Conservation (phyloP, 2,329 filamentous ascomycete species). For the Amylocarpus encephaloides region DNA sequence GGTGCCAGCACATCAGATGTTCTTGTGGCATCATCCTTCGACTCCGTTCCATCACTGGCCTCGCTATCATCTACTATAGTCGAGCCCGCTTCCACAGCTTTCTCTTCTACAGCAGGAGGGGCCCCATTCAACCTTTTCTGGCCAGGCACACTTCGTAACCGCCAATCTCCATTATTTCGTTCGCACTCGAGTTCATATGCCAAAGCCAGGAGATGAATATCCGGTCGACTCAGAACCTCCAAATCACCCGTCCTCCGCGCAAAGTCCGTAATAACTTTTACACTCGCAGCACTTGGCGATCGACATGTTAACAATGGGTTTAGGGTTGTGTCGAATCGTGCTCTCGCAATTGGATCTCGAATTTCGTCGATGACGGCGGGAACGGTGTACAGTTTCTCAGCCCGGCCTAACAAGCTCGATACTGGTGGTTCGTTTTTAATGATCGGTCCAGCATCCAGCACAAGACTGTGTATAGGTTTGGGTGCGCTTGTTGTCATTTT, state of each 20-base stretch:
- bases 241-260: conserved; percentile 85
- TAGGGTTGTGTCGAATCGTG: conserved; percentile 76
- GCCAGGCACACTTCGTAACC: conserved; percentile 68
- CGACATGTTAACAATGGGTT: conserved; percentile 78
- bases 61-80: conserved; percentile 3
- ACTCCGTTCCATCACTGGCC: not conserved
- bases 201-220: conserved; percentile 83
- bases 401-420: conserved; percentile 71
- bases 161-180: conserved; percentile 82
- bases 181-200: conserved; percentile 95
- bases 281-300: conserved; percentile 66
- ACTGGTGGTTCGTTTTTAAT: conserved; percentile 88
- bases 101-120: conserved; percentile 34
- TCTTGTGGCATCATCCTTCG: not conserved
- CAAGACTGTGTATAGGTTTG: conserved; percentile 74
- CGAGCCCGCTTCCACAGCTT: conserved; percentile 22
- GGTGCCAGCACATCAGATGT: not conserved
- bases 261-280: conserved; percentile 77
- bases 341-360: conserved; percentile 71
- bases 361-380: conserved; percentile 85
- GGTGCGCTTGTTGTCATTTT: conserved; percentile 26
- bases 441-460: conserved; percentile 86
- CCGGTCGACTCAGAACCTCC: conserved; percentile 77
- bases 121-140: conserved; percentile 73
- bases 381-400: conserved; percentile 73